Percentiles rank a stretch among this genome's conserved stretches.
Evolutionary conservation across 768 basidiomycete species (phyloP).

Genomic region (Favolaschia claudopus): DNA sequence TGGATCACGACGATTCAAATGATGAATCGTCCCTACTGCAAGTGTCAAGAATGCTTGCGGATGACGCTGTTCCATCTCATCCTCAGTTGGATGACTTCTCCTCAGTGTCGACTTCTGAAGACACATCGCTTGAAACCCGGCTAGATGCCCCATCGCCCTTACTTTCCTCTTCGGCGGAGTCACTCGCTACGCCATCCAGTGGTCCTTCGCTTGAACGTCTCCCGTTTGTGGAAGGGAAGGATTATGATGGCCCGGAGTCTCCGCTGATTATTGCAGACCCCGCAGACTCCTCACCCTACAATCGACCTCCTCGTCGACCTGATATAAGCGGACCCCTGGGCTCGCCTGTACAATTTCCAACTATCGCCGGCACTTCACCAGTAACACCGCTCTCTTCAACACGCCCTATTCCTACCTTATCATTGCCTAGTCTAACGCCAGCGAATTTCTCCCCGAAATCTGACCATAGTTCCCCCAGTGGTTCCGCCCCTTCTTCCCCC

Average conservation of each 20-base stretch:
- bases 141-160: slow-evolving; percentile 28
- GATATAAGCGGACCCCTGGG: neutral
- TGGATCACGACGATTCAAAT: slow-evolving; percentile 10
- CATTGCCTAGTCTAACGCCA: slow-evolving; percentile 22
- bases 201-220: slow-evolving; percentile 17
- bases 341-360: slow-evolving; percentile 24
- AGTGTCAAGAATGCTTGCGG: slow-evolving; percentile 18
- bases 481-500: slow-evolving; percentile 42
- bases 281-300: slow-evolving; percentile 6
- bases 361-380: slow-evolving; percentile 12
- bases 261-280: slow-evolving; percentile 15
- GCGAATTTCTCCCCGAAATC: slow-evolving; percentile 14
- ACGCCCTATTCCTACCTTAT: slow-evolving; percentile 28
- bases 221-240: slow-evolving; percentile 21
- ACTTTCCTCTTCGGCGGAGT: slow-evolving; percentile 29
- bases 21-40: slow-evolving; percentile 22
- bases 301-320: slow-evolving; percentile 12
- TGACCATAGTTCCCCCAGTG: slow-evolving; percentile 29
- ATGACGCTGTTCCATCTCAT: neutral
- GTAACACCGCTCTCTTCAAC: slow-evolving; percentile 19
- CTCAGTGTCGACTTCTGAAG: slow-evolving; percentile 25
- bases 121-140: slow-evolving; percentile 16
- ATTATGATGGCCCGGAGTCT: neutral
- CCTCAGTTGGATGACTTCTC: slow-evolving; percentile 22
- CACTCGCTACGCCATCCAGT: slow-evolving; percentile 26